Evolutionary conservation across 805 yeast genomes (phyloP).

Genomic region (Saccharomycopsis oosterbeekiorum): DNA sequence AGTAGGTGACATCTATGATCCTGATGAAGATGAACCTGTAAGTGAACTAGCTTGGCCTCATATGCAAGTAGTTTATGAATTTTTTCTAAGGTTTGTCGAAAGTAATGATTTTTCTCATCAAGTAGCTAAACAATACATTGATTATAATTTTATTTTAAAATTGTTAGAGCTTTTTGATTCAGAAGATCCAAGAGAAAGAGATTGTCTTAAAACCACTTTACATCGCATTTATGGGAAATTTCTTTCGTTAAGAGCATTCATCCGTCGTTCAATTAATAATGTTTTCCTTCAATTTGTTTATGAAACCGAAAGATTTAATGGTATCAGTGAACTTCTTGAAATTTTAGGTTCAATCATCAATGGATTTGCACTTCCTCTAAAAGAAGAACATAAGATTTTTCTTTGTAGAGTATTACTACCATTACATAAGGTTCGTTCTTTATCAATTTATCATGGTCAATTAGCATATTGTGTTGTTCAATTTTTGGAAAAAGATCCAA

Average conservation of each 20-base stretch:
- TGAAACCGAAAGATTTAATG: conserved; percentile 93
- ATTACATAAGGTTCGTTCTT: conserved; percentile 80
- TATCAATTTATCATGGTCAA: conserved; percentile 91
- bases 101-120: conserved; percentile 92
- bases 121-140: conserved; percentile 86
- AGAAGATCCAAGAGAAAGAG: conserved; percentile 95
- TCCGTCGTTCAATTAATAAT: conserved; percentile 83
- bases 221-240: conserved; percentile 96
- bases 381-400: conserved; percentile 93
- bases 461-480: conserved; percentile 95
- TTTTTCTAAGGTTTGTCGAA: conserved; percentile 85
- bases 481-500: conserved; percentile 89
- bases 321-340: conserved; percentile 89
- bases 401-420: conserved; percentile 81
- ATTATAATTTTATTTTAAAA: conserved; percentile 75
- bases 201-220: conserved; percentile 85
- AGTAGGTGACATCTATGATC: conserved; percentile 90
- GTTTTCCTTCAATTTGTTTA: conserved; percentile 88
- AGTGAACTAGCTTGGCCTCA: conserved; percentile 97
- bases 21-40: conserved; percentile 98
- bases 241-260: conserved; percentile 77
- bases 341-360: conserved; percentile 93
- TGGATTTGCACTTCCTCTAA: conserved; percentile 94
- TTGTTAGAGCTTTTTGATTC: conserved; percentile 86
- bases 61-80: conserved; percentile 94